Percentiles rank a stretch among this genome's conserved stretches.
These are phyloP conservation scores for slime mould (Dictyostelium discoideum) DNA, from an alignment of 78 protist species.

Conservation along the genomic window DNA sequence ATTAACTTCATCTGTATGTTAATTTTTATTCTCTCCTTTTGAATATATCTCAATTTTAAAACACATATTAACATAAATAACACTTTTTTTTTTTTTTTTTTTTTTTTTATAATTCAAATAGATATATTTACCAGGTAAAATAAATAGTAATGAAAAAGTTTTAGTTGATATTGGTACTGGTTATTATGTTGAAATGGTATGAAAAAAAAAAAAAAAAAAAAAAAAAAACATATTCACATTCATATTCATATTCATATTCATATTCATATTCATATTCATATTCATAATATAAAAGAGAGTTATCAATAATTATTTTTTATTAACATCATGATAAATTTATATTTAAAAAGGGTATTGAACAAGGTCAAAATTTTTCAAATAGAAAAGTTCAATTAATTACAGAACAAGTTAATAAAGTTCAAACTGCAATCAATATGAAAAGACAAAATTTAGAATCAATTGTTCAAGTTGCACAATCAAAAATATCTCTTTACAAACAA, in stretches of 20 bases:
- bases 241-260: no score
- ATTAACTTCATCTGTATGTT: slow-evolving; percentile 69
- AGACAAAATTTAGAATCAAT: slow-evolving; percentile 43
- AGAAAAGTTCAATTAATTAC: slow-evolving; percentile 69
- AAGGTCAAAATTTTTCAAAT: slow-evolving; percentile 64
- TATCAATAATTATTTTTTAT: neutral
- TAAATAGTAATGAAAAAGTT: slow-evolving; percentile 61
- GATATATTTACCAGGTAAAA: slow-evolving; percentile 74
- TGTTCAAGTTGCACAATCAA: slow-evolving; percentile 73
- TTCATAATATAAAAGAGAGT: no score
- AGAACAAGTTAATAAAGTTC: slow-evolving; percentile 64
- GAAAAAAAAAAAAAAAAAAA: neutral
- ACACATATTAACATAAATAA: neutral
- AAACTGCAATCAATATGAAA: slow-evolving; percentile 63
- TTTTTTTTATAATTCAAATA: neutral
- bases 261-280: no score
- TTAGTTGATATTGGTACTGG: slow-evolving; percentile 79
- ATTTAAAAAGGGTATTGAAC: slow-evolving; percentile 24
- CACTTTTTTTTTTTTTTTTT: neutral
- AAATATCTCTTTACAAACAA: slow-evolving; percentile 28
- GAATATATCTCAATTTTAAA: neutral
- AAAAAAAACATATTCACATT: no score
- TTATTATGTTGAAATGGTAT: slow-evolving; percentile 75
- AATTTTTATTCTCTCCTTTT: neutral
- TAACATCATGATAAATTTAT: neutral